Percentiles rank a stretch among this genome's conserved stretches.
phyloP scores from a whole-genome alignment of 257 asterid genomes.

The Jacaranda copaia region DNA sequence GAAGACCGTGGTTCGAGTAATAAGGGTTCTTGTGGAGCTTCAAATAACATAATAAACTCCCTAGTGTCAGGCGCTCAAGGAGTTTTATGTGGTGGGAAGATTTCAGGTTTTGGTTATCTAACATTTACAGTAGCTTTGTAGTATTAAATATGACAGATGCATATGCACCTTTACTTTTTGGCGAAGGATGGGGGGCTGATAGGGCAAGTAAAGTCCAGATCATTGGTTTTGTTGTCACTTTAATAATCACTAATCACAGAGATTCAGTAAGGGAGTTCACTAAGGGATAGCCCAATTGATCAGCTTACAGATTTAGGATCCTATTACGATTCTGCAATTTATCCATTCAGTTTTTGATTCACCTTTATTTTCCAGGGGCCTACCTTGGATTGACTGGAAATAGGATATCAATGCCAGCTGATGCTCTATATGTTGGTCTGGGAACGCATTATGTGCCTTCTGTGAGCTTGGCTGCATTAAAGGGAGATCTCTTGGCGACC shows the following conservation, averaged over 20 bases:
- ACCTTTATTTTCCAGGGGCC: constrained; percentile 63
- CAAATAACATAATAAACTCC: neutral
- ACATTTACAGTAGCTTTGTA: neutral
- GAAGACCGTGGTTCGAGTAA: neutral
- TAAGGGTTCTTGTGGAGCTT: neutral
- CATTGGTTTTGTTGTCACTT: neutral
- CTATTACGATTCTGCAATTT: constrained; percentile 19
- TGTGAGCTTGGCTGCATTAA: constrained; percentile 70
- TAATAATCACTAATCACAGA: neutral
- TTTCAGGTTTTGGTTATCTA: neutral
- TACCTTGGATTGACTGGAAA: constrained; percentile 96
- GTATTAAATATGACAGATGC: neutral
- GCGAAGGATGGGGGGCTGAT: neutral
- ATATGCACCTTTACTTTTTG: neutral
- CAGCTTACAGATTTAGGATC: constrained; percentile 18
- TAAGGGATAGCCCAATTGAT: neutral
- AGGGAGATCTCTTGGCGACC: constrained; percentile 66
- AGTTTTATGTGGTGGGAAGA: neutral
- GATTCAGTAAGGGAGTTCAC: neutral
- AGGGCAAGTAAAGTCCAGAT: neutral
- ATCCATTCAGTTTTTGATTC: constrained; percentile 9
- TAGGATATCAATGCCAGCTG: constrained; percentile 91
- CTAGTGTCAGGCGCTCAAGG: neutral
- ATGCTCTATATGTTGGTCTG: constrained; percentile 91
- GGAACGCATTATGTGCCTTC: constrained; percentile 95